These are phyloP conservation scores for Physaria fendleri DNA, from an alignment of 345 rosid genomes.

Conservation along the genomic window DNA sequence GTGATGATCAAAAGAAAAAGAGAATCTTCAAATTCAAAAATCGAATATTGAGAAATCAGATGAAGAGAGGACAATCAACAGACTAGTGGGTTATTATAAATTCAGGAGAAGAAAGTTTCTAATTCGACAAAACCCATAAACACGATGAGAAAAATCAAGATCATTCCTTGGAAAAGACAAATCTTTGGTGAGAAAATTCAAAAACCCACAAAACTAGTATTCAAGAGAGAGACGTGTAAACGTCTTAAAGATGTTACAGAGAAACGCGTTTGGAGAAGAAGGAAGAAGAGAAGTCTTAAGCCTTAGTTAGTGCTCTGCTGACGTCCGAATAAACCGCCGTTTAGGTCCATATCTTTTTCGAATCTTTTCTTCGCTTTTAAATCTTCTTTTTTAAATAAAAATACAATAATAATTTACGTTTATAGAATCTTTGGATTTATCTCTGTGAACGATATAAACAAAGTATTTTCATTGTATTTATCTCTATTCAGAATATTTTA, in stretches of 20 bases:
- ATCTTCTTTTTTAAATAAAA: no score
- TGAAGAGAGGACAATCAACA: not conserved
- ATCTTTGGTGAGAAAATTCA: conserved; percentile 9
- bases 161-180: not conserved
- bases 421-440: conserved; percentile 22
- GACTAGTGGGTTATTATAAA: not conserved
- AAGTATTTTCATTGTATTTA: no score
- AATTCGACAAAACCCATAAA: not conserved
- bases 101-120: not conserved
- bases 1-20: conserved; percentile 9
- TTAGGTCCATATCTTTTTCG: conserved; percentile 24
- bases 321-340: conserved; percentile 36
- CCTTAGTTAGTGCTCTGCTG: conserved; percentile 25
- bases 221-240: not conserved
- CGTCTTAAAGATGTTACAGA: not conserved
- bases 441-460: not conserved
- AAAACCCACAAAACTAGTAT: not conserved
- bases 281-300: not conserved
- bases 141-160: conserved; percentile 9
- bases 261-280: conserved; percentile 12
- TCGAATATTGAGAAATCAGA: not conserved
- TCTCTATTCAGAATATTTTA: no score
- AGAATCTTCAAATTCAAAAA: conserved; percentile 4
- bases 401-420: no score
- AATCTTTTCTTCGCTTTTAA: conserved; percentile 14